Percentiles rank a stretch among this genome's conserved stretches.
Conservation (phyloP, 2,329 filamentous ascomycete genomes). For the Diaporthe caulivora region DNA sequence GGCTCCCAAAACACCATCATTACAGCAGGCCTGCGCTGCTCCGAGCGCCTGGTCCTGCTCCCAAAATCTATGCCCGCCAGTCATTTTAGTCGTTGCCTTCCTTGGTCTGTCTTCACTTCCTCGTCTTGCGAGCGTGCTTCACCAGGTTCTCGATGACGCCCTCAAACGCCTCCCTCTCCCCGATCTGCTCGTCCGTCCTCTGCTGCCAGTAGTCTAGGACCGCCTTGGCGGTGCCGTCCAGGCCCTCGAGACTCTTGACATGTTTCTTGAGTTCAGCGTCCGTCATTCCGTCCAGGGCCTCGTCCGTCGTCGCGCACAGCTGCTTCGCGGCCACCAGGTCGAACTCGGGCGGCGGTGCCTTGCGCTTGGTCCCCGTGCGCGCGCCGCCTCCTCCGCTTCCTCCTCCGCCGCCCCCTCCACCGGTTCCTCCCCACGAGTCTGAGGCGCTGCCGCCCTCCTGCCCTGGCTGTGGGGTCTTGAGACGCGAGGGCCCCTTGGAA, state of each 20-base stretch:
- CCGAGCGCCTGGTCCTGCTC: neutral
- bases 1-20: neutral
- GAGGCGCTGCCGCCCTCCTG: slow-evolving; percentile 61
- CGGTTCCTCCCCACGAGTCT: slow-evolving; percentile 10
- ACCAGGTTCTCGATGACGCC: slow-evolving; percentile 97
- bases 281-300: slow-evolving; percentile 83
- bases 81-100: neutral
- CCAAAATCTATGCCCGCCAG: neutral
- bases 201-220: slow-evolving; percentile 91
- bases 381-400: slow-evolving; percentile 57
- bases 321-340: slow-evolving; percentile 84
- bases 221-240: slow-evolving; percentile 79
- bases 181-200: slow-evolving; percentile 85
- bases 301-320: slow-evolving; percentile 85
- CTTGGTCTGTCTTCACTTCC: slow-evolving; percentile 65
- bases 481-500: slow-evolving; percentile 48
- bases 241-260: slow-evolving; percentile 74
- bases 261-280: slow-evolving; percentile 81
- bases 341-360: slow-evolving; percentile 77
- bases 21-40: slow-evolving; percentile 1
- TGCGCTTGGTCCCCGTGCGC: slow-evolving; percentile 53
- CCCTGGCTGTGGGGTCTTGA: slow-evolving; percentile 54
- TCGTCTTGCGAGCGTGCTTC: slow-evolving; percentile 86
- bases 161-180: slow-evolving; percentile 93
- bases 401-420: slow-evolving; percentile 53